A percentile compares a stretch with the other conserved stretches of the same genome.
Evolutionary conservation across 306 rosid species (phyloP).

Genomic region (Rosa lucieae): DNA sequence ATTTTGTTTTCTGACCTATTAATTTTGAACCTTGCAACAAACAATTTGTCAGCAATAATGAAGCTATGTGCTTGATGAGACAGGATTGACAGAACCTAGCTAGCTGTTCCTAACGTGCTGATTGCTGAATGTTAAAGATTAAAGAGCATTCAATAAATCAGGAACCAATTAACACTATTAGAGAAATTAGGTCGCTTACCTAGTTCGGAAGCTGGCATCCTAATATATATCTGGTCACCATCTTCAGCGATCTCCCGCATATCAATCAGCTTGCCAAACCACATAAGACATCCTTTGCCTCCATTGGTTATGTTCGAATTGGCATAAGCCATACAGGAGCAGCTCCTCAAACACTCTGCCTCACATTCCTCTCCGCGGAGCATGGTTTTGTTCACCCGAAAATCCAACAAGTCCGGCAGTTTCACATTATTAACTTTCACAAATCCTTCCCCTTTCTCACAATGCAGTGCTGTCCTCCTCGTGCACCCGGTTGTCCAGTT

Average conservation of each 20-base stretch:
- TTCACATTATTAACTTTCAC: constrained; percentile 21
- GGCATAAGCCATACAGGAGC: constrained; percentile 44
- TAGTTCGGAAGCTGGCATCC: constrained; percentile 39
- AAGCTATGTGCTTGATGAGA: background rate
- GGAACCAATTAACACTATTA: background rate
- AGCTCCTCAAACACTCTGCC: constrained; percentile 32
- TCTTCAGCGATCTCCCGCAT: constrained; percentile 12
- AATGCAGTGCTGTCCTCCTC: constrained; percentile 23
- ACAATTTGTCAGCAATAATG: background rate
- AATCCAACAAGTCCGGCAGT: constrained; percentile 35
- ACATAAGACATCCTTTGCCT: constrained; percentile 38
- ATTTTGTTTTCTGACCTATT: background rate
- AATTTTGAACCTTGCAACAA: background rate
- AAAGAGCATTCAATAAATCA: background rate
- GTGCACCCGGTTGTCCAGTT: constrained; percentile 37
- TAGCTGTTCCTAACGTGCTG: background rate
- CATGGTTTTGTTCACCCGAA: constrained; percentile 26
- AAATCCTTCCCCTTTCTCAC: constrained; percentile 29
- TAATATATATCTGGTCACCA: constrained; percentile 26
- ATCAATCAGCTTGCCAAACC: constrained; percentile 46
- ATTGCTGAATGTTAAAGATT: background rate
- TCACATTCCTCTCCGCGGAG: constrained; percentile 25
- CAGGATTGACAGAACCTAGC: background rate
- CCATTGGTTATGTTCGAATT: constrained; percentile 26
- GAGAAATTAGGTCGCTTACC: constrained; percentile 4